phyloP scores from a whole-genome alignment of 768 basidiomycete genomes.

The Mycena epipterygia region DNA sequence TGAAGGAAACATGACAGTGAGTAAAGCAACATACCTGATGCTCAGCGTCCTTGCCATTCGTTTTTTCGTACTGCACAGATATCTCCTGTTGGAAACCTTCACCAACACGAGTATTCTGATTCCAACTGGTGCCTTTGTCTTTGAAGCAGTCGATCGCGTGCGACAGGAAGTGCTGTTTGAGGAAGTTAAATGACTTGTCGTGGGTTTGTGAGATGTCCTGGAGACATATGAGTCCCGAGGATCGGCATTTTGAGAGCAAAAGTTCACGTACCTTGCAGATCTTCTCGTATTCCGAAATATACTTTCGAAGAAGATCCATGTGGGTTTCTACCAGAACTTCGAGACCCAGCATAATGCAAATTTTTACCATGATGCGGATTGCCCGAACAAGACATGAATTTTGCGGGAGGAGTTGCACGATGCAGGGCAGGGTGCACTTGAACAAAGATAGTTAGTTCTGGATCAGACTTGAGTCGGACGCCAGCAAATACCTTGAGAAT shows the following conservation, averaged over 20 bases:
- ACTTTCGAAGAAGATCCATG: background rate
- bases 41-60: constrained; percentile 22
- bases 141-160: constrained; percentile 3
- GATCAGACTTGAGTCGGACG: background rate
- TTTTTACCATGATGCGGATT: constrained; percentile 9
- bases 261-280: constrained; percentile 13
- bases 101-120: constrained; percentile 24
- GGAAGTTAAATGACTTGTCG: no score
- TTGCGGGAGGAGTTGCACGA: constrained; percentile 11
- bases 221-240: no score
- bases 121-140: constrained; percentile 21
- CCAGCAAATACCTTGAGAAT: constrained; percentile 25
- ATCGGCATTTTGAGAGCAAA: no score
- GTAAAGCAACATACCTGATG: constrained; percentile 22
- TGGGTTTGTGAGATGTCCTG: background rate
- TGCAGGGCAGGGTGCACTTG: constrained; percentile 25
- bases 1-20: no score
- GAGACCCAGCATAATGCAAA: constrained; percentile 17
- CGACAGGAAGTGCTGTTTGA: no score
- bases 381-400: constrained; percentile 6
- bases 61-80: constrained; percentile 3
- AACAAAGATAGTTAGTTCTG: background rate
- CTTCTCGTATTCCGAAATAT: background rate
- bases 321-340: background rate
- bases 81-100: constrained; percentile 30